Conservation (phyloP, 2,329 filamentous ascomycete species). For the Aspergillus ochraceus region DNA sequence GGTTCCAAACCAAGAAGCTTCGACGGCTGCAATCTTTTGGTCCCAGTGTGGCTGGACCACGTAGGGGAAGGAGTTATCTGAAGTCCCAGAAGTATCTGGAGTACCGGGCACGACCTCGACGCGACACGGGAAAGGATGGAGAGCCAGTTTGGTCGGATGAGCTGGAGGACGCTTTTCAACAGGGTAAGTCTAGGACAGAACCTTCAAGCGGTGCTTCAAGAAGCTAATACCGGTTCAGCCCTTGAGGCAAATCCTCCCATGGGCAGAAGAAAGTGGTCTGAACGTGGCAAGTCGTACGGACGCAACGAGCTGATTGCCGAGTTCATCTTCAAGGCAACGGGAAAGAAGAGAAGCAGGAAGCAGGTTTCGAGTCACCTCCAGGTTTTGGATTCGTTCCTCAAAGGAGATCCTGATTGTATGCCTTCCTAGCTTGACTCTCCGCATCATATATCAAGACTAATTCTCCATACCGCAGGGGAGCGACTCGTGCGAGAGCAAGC, state of each 20-base stretch:
- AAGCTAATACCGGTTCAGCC: constrained; percentile 34
- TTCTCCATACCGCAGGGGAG: constrained; percentile 30
- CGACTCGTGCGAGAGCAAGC: constrained; percentile 40
- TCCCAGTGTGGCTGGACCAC: constrained; percentile 24
- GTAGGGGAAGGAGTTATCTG: constrained; percentile 36
- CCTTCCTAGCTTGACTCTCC: not conserved
- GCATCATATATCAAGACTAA: not conserved
- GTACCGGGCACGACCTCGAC: constrained; percentile 44
- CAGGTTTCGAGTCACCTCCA: constrained; percentile 66
- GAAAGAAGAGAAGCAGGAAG: constrained; percentile 55
- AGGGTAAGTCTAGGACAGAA: constrained; percentile 33
- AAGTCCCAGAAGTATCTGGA: constrained; percentile 46
- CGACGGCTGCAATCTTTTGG: constrained; percentile 37
- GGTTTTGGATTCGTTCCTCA: constrained; percentile 59
- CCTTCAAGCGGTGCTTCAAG: not conserved
- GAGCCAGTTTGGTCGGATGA: constrained; percentile 48
- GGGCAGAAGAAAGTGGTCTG: constrained; percentile 56
- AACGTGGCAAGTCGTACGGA: constrained; percentile 55
- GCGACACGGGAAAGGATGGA: constrained; percentile 44
- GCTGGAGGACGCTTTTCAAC: constrained; percentile 50
- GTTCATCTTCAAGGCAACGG: constrained; percentile 57
- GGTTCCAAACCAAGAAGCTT: constrained; percentile 36
- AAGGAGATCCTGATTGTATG: constrained; percentile 54
- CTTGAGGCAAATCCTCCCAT: constrained; percentile 58
- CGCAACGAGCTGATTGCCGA: constrained; percentile 63